These are phyloP conservation scores for Fremontodendron californicum DNA, from an alignment of 345 rosid species.

Conservation along the genomic window DNA sequence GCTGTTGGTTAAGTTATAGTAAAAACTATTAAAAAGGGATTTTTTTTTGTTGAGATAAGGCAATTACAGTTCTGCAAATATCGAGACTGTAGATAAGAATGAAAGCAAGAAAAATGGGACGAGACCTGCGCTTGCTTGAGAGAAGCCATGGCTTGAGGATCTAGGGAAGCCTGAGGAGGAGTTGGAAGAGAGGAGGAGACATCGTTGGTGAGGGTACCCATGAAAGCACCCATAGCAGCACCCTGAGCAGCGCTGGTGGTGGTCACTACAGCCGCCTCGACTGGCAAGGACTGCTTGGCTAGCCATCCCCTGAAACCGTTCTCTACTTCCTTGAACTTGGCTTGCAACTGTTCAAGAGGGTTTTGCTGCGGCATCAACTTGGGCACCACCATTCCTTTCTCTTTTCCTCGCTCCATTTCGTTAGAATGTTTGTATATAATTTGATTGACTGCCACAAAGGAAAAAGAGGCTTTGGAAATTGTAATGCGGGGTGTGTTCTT, in stretches of 20 bases:
- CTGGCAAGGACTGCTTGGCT: slow-evolving; percentile 64
- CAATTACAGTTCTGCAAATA: neutral
- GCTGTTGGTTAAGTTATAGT: neutral
- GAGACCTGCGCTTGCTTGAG: slow-evolving; percentile 82
- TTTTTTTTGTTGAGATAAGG: neutral
- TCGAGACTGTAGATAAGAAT: neutral
- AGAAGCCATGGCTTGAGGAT: slow-evolving; percentile 84
- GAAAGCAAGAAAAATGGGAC: neutral
- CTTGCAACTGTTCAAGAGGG: slow-evolving; percentile 52
- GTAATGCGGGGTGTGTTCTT: neutral
- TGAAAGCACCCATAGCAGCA: slow-evolving; percentile 74
- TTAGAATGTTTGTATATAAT: too few species aligned
- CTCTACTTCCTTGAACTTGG: slow-evolving; percentile 61
- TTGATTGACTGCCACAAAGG: neutral
- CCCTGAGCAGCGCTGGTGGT: slow-evolving; percentile 74
- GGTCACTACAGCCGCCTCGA: slow-evolving; percentile 76
- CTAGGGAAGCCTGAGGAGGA: slow-evolving; percentile 44
- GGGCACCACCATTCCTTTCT: slow-evolving; percentile 34
- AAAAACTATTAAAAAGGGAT: neutral
- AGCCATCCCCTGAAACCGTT: slow-evolving; percentile 65
- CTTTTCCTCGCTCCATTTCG: slow-evolving; percentile 51
- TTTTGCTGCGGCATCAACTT: slow-evolving; percentile 45
- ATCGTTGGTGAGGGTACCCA: slow-evolving; percentile 70
- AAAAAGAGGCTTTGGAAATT: neutral
- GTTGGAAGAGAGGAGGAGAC: slow-evolving; percentile 40